Evolutionary conservation across 192 early-diverging fungal genomes (phyloP), one percentile per base, ranked within the genome.

Genomic region (Backusella psychrophila): DNA sequence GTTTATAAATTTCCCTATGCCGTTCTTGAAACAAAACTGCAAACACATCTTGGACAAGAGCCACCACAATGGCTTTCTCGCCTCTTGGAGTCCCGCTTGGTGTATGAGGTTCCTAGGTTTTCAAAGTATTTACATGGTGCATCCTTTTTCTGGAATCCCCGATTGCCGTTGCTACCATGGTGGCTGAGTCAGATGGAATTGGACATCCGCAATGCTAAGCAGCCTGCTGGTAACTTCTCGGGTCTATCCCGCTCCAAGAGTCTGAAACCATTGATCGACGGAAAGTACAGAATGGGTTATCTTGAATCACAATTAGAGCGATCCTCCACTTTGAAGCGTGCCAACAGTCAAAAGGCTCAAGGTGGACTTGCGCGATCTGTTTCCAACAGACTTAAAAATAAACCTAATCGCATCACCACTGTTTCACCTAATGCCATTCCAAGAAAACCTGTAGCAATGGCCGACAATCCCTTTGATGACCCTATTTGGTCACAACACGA

Each of bases 11-110:
- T 97, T 84, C 95, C 95, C 4, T 97, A 95, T 75, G 95, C 95
- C 38, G 85, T 97, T 15, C 84, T 97, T 15, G 95, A 97, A 76
- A 92, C 96, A 76, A 97, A 97, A 85, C 82, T 96, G 67, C 93
- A 97, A 81, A 94, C 92, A 14, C 89, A 92, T 63, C 82, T 91
- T 35, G 95, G 94, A 19, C 87, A 89, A 21, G 87, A 91, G 66
- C 90, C 92, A 5, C 94, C 95, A 3, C 81, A 91, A 72, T 97
- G 95, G 95, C 92, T 95, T 21, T 83, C 88, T 11, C 90, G 94
- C 59, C 86, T 97, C 66, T 85, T 95, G 53, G 80, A 81, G 29
- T 81, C 80, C 4, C 66, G 71, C 12, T 39, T 81, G 3, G 80
- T 87, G 0, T 81, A 87, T 68, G 83, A 84, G 75, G 84, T 87